These are phyloP conservation scores for Salix udensis DNA, from an alignment of 345 rosid species.

Conservation along the genomic window DNA sequence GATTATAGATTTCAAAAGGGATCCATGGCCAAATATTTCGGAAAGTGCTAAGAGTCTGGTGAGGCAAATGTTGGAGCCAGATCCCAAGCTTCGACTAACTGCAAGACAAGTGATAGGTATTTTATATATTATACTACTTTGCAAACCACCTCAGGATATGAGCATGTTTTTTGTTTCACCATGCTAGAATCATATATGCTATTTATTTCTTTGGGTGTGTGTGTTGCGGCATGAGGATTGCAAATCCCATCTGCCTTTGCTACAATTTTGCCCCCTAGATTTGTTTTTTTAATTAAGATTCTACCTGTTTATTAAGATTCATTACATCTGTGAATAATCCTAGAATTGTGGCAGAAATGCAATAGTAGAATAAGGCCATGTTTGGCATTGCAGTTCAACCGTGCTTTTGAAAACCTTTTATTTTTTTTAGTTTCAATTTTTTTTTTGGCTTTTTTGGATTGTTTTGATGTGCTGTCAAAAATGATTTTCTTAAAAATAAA, in stretches of 20 bases:
- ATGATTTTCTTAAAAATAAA: too few relatives aligned
- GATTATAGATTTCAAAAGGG: constrained; percentile 91
- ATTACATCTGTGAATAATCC: neutral
- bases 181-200: neutral
- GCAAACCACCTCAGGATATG: neutral
- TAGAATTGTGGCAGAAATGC: neutral
- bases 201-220: neutral
- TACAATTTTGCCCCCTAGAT: neutral
- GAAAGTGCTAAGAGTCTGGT: constrained; percentile 88
- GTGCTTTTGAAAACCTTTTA: too few relatives aligned
- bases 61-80: constrained; percentile 96
- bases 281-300: neutral
- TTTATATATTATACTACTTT: constrained; percentile 15
- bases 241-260: neutral
- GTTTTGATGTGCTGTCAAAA: too few relatives aligned
- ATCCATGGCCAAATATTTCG: constrained; percentile 98
- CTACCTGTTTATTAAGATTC: neutral
- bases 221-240: neutral
- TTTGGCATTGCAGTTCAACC: too few relatives aligned
- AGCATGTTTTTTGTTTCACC: neutral
- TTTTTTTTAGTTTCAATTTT: too few relatives aligned
- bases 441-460: too few relatives aligned
- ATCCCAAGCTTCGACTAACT: constrained; percentile 83
- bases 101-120: constrained; percentile 98
- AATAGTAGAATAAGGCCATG: too few relatives aligned